These are phyloP conservation scores for Exophiala sp. DNA, from an alignment of 2,329 filamentous ascomycete species.

Conservation along the genomic window DNA sequence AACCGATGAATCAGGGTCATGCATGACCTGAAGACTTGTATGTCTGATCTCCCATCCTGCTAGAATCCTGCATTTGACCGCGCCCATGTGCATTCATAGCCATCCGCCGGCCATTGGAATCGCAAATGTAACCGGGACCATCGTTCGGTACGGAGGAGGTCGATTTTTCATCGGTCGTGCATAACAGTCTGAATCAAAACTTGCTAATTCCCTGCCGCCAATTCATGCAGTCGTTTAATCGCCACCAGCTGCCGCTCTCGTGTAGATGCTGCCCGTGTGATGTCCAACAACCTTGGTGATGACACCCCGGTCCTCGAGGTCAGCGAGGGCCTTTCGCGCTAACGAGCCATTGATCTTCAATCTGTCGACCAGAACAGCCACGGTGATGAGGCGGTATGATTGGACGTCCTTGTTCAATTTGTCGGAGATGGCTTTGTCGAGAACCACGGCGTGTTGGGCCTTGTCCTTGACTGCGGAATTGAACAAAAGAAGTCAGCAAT, in stretches of 20 bases:
- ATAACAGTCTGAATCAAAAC: neutral
- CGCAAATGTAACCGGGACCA: neutral
- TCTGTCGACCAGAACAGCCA: constrained; percentile 96
- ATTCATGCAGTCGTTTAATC: constrained; percentile 21
- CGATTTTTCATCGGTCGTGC: neutral
- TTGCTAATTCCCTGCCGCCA: neutral
- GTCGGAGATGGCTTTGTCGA: constrained; percentile 96
- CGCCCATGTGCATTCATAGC: constrained; percentile 1
- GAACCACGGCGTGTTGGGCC: constrained; percentile 96
- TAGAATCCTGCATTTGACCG: constrained; percentile 5
- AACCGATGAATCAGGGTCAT: neutral
- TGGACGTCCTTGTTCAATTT: constrained; percentile 99
- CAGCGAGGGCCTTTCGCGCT: constrained; percentile 56
- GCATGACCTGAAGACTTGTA: neutral
- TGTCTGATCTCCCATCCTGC: neutral
- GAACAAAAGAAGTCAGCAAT: neutral
- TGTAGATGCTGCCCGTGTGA: constrained; percentile 99
- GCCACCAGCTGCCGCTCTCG: constrained; percentile 27
- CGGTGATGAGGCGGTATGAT: constrained; percentile 98
- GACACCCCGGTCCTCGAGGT: constrained; percentile 39
- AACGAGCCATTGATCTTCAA: constrained; percentile 99
- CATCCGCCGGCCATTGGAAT: neutral
- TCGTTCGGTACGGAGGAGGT: neutral
- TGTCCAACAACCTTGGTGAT: constrained; percentile 97
- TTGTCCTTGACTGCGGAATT: constrained; percentile 93